A percentile compares a stretch with the other conserved stretches of the same genome.
Conservation (phyloP, 129 eudicot species). For the Escallonia herrerae region DNA sequence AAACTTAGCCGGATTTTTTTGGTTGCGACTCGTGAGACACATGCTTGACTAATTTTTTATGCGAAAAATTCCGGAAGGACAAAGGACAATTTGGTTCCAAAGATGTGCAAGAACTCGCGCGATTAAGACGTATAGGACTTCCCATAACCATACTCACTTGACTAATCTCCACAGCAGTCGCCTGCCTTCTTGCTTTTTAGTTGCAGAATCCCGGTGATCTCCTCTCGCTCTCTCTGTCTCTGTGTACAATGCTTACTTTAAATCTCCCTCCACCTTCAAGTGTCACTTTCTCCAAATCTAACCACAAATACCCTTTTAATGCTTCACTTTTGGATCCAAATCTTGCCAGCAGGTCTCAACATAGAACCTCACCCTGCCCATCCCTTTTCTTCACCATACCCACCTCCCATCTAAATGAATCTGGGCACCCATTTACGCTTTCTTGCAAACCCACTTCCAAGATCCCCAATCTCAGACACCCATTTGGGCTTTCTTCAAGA, state of each 20-base stretch:
- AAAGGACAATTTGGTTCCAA: too few species aligned
- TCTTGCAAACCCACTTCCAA: conserved; percentile 20
- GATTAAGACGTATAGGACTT: too few species aligned
- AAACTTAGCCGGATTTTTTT: too few species aligned
- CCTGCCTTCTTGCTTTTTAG: background rate
- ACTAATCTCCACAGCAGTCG: background rate
- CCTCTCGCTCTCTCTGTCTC: background rate
- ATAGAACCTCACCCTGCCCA: background rate
- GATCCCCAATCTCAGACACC: conserved; percentile 16
- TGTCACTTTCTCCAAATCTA: conserved; percentile 50
- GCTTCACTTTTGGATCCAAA: conserved; percentile 26
- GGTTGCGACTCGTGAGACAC: too few species aligned
- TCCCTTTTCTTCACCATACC: conserved; percentile 9
- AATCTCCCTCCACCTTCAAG: conserved; percentile 58
- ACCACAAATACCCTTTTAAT: conserved; percentile 25
- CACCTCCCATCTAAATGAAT: background rate
- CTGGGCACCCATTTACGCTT: conserved; percentile 17
- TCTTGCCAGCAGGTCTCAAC: conserved; percentile 20
- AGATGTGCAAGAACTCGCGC: too few species aligned
- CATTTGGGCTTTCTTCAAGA: conserved; percentile 19
- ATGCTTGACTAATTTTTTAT: too few species aligned
- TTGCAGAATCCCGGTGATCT: too few species aligned
- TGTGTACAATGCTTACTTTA: conserved; percentile 32
- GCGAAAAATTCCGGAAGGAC: too few species aligned
- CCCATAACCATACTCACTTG: background rate